Evolutionary conservation across 495 filamentous ascomycete species (phyloP).

Genomic region (Aspergillus leporis): DNA sequence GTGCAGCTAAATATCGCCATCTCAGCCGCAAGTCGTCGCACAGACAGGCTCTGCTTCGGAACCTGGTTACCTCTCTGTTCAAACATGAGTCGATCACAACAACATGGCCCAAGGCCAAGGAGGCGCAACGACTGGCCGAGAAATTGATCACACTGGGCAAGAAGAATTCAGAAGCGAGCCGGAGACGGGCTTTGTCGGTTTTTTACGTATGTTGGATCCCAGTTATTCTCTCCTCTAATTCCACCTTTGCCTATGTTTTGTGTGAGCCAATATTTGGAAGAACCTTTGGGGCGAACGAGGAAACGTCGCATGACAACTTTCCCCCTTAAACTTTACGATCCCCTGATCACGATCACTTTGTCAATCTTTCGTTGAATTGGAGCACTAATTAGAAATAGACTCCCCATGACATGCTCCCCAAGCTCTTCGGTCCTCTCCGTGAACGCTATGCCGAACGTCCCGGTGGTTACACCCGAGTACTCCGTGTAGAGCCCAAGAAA

Average conservation of each 20-base stretch:
- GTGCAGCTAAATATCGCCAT: conserved; percentile 80
- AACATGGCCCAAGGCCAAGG: conserved; percentile 95
- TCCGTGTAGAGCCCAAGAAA: conserved; percentile 75
- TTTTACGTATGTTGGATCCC: conserved; percentile 69
- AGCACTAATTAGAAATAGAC: conserved; percentile 35
- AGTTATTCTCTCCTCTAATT: background rate
- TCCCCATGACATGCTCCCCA: conserved; percentile 71
- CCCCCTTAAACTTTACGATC: background rate
- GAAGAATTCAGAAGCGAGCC: conserved; percentile 77
- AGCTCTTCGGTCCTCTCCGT: conserved; percentile 81
- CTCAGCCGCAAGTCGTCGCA: conserved; percentile 81
- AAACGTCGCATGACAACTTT: background rate
- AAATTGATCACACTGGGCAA: conserved; percentile 92
- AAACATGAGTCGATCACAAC: conserved; percentile 89
- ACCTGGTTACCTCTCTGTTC: conserved; percentile 94
- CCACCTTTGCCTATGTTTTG: no score
- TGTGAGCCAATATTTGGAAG: no score
- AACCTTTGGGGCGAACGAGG: background rate
- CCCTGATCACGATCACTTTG: background rate
- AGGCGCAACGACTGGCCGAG: conserved; percentile 89
- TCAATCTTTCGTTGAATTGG: background rate
- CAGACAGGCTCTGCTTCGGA: conserved; percentile 89
- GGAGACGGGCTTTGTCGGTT: conserved; percentile 65
- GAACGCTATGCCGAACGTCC: conserved; percentile 77
- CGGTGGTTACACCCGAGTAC: conserved; percentile 92